These are phyloP conservation scores for Emergomyces pasteurianus DNA, from an alignment of 2,329 filamentous ascomycete genomes.

Conservation along the genomic window DNA sequence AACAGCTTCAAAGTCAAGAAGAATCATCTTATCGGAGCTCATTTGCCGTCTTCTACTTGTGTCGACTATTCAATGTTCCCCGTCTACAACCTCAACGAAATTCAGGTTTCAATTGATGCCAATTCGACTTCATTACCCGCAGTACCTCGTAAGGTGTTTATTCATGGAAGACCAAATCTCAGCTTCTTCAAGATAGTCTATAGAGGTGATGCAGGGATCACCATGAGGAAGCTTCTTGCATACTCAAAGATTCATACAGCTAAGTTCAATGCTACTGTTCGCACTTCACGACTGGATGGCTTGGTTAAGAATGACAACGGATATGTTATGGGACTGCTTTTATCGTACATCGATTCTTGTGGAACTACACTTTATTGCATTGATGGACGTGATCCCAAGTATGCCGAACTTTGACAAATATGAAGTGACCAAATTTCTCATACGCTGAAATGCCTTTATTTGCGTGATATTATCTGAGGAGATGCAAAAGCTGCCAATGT, in stretches of 20 bases:
- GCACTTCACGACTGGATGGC: conserved; percentile 10
- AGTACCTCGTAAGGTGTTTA: conserved; percentile 10
- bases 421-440: conserved; percentile 8
- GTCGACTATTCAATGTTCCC: conserved; percentile 10
- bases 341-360: conserved; percentile 10
- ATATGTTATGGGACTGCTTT: conserved; percentile 6
- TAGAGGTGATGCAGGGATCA: conserved; percentile 8
- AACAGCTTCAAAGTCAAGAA: conserved; percentile 1
- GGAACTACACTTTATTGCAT: conserved; percentile 6
- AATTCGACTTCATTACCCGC: conserved; percentile 7
- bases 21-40: background rate
- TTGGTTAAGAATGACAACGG: conserved; percentile 8
- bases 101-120: conserved; percentile 9
- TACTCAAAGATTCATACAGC: conserved; percentile 7
- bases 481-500: conserved; percentile 20
- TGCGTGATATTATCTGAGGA: conserved; percentile 16
- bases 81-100: conserved; percentile 8
- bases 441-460: conserved; percentile 9
- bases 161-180: conserved; percentile 6
- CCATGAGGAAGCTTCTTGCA: conserved; percentile 4
- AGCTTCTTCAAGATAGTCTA: conserved; percentile 13
- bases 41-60: conserved; percentile 3
- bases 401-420: conserved; percentile 5
- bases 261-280: conserved; percentile 5
- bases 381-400: conserved; percentile 3